phyloP scores from a whole-genome alignment of 1,284 basidiomycete genomes.

The Hymenochaete sp. region DNA sequence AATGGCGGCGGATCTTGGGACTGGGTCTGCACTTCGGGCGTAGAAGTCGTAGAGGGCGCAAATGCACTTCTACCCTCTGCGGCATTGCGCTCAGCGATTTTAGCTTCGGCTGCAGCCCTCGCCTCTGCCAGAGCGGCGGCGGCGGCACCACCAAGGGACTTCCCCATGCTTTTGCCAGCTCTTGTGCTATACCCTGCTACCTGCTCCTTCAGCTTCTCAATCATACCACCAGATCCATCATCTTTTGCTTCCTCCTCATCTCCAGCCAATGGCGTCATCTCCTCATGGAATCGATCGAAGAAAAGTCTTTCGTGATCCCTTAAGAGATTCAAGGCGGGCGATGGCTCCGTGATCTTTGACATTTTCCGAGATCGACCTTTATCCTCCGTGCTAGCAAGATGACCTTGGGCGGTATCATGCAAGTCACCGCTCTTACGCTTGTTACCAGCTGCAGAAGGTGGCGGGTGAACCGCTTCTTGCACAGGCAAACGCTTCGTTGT shows the following conservation, averaged over 20 bases:
- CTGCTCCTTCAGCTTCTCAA: slow-evolving; percentile 58
- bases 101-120: slow-evolving; percentile 59
- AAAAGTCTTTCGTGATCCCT: slow-evolving; percentile 5
- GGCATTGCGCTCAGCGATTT: slow-evolving; percentile 49
- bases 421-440: slow-evolving; percentile 67
- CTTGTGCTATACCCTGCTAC: slow-evolving; percentile 59
- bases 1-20: neutral
- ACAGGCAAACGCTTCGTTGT: slow-evolving; percentile 32
- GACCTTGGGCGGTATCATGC: slow-evolving; percentile 23
- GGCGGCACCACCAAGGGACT: slow-evolving; percentile 52
- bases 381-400: slow-evolving; percentile 2
- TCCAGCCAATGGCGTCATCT: neutral
- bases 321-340: neutral
- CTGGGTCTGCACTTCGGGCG: neutral
- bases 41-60: slow-evolving; percentile 16
- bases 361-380: slow-evolving; percentile 39
- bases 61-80: slow-evolving; percentile 32
- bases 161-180: slow-evolving; percentile 49
- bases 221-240: slow-evolving; percentile 38
- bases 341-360: slow-evolving; percentile 31
- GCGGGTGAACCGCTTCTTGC: neutral
- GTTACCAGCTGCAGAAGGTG: slow-evolving; percentile 23
- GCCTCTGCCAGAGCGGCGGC: slow-evolving; percentile 61
- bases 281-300: slow-evolving; percentile 2
- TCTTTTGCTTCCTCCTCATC: slow-evolving; percentile 19